phyloP scores from a whole-genome alignment of 2,329 filamentous ascomycete species.

The Penicillium corylophilum region DNA sequence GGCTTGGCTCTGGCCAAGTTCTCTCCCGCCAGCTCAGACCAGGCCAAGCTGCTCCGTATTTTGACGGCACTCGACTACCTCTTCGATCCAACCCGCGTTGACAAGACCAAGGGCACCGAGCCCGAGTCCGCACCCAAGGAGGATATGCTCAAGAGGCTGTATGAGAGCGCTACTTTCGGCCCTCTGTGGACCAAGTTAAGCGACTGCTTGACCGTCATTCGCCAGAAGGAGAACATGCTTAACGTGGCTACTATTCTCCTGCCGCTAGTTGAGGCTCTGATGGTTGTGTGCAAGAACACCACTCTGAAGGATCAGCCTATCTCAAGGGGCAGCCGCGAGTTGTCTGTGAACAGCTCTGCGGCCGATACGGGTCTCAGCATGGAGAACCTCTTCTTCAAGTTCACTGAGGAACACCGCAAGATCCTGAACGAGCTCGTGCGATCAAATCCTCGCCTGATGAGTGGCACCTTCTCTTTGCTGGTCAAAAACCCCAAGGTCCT shows the following conservation, averaged over 20 bases:
- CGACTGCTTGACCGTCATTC: slow-evolving; percentile 81
- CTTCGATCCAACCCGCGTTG: slow-evolving; percentile 75
- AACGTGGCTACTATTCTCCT: slow-evolving; percentile 95
- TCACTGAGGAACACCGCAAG: slow-evolving; percentile 95
- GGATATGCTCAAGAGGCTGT: slow-evolving; percentile 81
- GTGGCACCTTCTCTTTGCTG: slow-evolving; percentile 89
- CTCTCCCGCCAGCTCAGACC: slow-evolving; percentile 91
- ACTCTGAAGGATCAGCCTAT: slow-evolving; percentile 67
- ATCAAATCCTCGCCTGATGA: slow-evolving; percentile 97
- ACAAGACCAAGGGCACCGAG: slow-evolving; percentile 53
- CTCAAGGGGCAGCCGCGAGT: slow-evolving; percentile 59
- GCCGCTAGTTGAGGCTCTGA: slow-evolving; percentile 90
- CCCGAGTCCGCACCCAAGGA: slow-evolving; percentile 67
- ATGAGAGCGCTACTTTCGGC: slow-evolving; percentile 86
- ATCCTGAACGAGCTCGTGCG: slow-evolving; percentile 97
- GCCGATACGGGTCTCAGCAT: slow-evolving; percentile 70
- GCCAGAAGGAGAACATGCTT: slow-evolving; percentile 89
- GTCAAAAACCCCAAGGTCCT: slow-evolving; percentile 99
- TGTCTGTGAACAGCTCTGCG: slow-evolving; percentile 70
- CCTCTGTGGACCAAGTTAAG: slow-evolving; percentile 91
- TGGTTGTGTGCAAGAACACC: slow-evolving; percentile 99
- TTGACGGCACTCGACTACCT: slow-evolving; percentile 93
- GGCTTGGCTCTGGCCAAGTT: slow-evolving; percentile 92
- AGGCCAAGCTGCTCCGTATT: slow-evolving; percentile 90
- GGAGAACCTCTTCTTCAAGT: slow-evolving; percentile 91